Percentiles rank a stretch among this genome's conserved stretches.
Conservation (phyloP, 2,329 filamentous ascomycete genomes). For the Eurotiales sp. region DNA sequence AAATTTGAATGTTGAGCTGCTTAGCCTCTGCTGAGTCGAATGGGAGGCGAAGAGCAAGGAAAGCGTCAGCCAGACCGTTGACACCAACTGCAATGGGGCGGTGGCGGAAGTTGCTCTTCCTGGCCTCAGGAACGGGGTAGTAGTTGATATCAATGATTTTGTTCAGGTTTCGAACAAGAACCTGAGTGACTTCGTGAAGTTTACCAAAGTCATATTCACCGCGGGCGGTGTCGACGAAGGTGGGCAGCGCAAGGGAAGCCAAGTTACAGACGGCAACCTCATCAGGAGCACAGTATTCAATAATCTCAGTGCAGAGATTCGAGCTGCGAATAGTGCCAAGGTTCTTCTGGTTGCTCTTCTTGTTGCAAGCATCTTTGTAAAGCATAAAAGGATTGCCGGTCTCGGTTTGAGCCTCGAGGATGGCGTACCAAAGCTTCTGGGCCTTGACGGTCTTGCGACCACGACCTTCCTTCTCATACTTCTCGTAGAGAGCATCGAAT, state of each 20-base stretch:
- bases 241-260: conserved; percentile 86
- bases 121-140: conserved; percentile 92
- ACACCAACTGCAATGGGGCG: conserved; percentile 94
- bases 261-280: conserved; percentile 99
- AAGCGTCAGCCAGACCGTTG: conserved; percentile 94
- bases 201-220: conserved; percentile 93
- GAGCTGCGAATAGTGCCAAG: conserved; percentile 97
- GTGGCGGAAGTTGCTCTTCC: conserved; percentile 96
- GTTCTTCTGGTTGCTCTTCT: conserved; percentile 99
- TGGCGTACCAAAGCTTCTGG: conserved; percentile 99
- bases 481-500: conserved; percentile 89
- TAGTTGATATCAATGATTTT: conserved; percentile 98
- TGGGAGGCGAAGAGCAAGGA: conserved; percentile 92
- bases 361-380: conserved; percentile 98
- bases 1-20: conserved; percentile 95
- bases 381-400: conserved; percentile 99
- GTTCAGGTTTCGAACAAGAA: conserved; percentile 93
- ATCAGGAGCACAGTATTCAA: conserved; percentile 95
- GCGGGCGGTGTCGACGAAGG: conserved; percentile 80
- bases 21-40: conserved; percentile 95
- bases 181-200: conserved; percentile 88
- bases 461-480: conserved; percentile 80
- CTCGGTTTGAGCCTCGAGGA: conserved; percentile 96
- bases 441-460: conserved; percentile 91
- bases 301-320: conserved; percentile 97